Evolutionary conservation across 2,329 filamentous ascomycete species (phyloP).

Genomic region (Neonectria neomacrospora): DNA sequence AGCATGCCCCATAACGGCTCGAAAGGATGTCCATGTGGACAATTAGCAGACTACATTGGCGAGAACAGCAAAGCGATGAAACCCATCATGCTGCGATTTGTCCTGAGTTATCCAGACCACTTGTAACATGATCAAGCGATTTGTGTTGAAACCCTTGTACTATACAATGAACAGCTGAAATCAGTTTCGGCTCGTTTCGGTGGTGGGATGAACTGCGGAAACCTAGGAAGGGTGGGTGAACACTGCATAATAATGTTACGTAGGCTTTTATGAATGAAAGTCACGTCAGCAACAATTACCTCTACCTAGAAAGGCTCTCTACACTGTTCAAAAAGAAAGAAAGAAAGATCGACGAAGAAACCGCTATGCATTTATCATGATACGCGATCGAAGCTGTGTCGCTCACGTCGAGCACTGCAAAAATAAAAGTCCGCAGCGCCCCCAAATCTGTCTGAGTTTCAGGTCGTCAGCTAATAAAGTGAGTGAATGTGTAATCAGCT

Average conservation of each 20-base stretch:
- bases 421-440: not conserved
- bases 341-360: not conserved
- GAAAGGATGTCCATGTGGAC: no score
- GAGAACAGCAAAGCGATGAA: not conserved
- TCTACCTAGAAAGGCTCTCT: not conserved
- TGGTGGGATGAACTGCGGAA: no score
- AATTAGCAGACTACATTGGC: not conserved
- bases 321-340: not conserved
- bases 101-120: not conserved
- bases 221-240: not conserved
- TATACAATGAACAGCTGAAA: not conserved
- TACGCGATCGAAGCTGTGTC: not conserved
- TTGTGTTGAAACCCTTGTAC: not conserved
- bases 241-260: not conserved
- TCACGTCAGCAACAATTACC: not conserved
- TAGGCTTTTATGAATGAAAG: no score
- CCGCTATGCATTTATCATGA: not conserved
- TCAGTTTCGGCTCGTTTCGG: not conserved
- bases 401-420: not conserved
- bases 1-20: no score
- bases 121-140: not conserved
- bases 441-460: not conserved
- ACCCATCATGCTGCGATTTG: not conserved
- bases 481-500: not conserved
- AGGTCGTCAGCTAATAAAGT: not conserved